Evolutionary conservation across 345 rosid species (phyloP), one percentile per base, ranked within the genome.

Genomic region (Clarkia xantiana): DNA sequence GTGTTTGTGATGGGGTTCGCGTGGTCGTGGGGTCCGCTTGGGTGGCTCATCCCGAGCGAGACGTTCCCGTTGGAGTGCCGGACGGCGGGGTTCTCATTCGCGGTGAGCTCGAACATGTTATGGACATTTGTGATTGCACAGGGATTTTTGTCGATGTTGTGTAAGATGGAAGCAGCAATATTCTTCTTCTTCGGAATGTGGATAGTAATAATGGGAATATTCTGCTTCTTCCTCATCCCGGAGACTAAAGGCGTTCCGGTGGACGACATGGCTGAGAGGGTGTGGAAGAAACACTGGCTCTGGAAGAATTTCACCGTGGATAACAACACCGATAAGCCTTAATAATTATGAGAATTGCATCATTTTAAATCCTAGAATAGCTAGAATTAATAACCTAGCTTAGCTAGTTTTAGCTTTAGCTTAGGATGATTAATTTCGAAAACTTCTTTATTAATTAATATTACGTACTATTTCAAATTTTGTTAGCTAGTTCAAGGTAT

Each of bases 11-110:
- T 66, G 73, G 56, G 68, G 2, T 76, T 81, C 18, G 84, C 86
- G 0, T 70, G 82, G 89, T 77, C 82, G 15, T 85, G 78, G 82
- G 78, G 85, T 44, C 87, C 81, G 11, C 65, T 85, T 1, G 87
- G 79, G 8, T 81, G 91, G 85, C 45, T 79, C 36, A 81, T 75
- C 18, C 87, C 87, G 0, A 81, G 95, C 6, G 78, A 79, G 58
- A 79, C 78, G 0, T 81, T 80, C 47, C 95, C 91, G 11, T 47
- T 81, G 1, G 82, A 84, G 59, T 79, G 82, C 0, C 66, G 94
- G 20, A 70, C 79, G 0, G 62, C 82, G 2, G 81, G 74, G 13
- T 79, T 64, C 36, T 67, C 80, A 0, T 66, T 74, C 2, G 66
- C 81, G 0, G 87, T 79, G 15, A 63, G 87, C 45, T 67, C 81